Conservation (phyloP, 345 rosid genomes). For the Luvunga scandens region DNA sequence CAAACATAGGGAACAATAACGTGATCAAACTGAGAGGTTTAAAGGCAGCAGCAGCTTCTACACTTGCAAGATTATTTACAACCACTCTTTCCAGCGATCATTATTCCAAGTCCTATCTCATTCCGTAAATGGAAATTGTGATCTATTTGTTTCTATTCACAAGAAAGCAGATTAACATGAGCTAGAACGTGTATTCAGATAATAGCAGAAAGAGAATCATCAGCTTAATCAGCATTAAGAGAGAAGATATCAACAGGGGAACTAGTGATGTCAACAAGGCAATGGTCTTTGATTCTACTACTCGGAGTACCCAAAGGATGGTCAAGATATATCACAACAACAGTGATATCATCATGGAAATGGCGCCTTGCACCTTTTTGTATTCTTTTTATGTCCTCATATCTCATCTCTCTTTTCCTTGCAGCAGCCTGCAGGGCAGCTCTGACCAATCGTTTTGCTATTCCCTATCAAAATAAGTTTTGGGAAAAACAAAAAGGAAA, state of each 20-base stretch:
- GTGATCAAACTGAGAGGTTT: neutral
- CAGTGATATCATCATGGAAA: constrained; percentile 66
- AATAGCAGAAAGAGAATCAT: constrained; percentile 8
- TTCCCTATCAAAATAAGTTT: constrained; percentile 31
- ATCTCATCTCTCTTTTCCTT: constrained; percentile 50
- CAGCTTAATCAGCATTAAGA: constrained; percentile 22
- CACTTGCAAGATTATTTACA: neutral
- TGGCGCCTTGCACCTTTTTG: constrained; percentile 54
- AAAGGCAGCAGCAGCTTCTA: neutral
- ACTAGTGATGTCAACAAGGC: constrained; percentile 28
- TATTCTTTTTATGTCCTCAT: constrained; percentile 38
- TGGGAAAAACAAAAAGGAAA: neutral
- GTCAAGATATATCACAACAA: constrained; percentile 54
- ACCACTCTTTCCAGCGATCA: neutral
- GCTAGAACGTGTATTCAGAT: neutral
- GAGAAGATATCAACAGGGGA: constrained; percentile 54
- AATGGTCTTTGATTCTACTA: constrained; percentile 22
- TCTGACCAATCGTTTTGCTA: constrained; percentile 54
- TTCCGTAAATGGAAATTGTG: neutral
- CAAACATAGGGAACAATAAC: neutral
- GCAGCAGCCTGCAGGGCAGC: constrained; percentile 59
- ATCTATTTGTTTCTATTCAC: constrained; percentile 10
- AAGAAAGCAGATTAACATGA: neutral
- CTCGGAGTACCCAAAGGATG: constrained; percentile 27
- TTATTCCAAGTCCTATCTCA: neutral